Percentiles rank a stretch among this genome's conserved stretches.
Evolutionary conservation across 2,329 filamentous ascomycete genomes (phyloP).

Genomic region (Chaetomium olivaceum): DNA sequence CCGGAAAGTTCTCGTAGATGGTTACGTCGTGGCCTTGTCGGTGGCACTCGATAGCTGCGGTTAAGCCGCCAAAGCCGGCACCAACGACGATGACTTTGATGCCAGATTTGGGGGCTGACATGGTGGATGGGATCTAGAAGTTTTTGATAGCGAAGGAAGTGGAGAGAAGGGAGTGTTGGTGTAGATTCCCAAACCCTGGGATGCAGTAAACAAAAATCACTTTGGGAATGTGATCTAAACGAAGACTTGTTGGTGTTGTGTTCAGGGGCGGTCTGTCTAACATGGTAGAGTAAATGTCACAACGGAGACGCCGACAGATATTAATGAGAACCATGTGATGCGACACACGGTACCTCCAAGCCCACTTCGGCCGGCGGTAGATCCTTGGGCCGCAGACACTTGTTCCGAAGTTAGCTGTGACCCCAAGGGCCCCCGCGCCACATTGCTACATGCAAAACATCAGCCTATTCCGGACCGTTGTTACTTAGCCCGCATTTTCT

Average conservation of each 20-base stretch:
- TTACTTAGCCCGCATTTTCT: neutral
- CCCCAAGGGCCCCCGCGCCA: neutral
- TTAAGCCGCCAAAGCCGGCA: constrained; percentile 61
- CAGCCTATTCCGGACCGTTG: constrained; percentile 25
- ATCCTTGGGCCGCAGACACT: neutral
- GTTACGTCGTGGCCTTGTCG: constrained; percentile 60
- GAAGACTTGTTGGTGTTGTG: neutral
- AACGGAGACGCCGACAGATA: neutral
- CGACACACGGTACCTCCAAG: neutral
- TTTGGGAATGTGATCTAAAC: neutral
- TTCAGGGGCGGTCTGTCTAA: neutral
- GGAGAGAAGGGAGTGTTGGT: neutral
- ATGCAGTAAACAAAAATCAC: neutral
- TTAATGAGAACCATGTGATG: constrained; percentile 9
- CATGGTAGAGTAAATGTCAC: neutral
- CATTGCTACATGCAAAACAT: constrained; percentile 19
- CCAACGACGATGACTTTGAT: constrained; percentile 55
- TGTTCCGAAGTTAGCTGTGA: neutral
- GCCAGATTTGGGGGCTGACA: constrained; percentile 42
- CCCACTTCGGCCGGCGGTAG: neutral
- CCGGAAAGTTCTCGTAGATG: constrained; percentile 59
- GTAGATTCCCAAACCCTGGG: neutral
- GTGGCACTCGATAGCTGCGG: constrained; percentile 63
- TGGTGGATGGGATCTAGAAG: neutral
- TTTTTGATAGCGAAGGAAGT: neutral